Base-by-base conservation (phyloP, 2,329 filamentous ascomycete genomes). In the Fusarium albidum region DNA sequence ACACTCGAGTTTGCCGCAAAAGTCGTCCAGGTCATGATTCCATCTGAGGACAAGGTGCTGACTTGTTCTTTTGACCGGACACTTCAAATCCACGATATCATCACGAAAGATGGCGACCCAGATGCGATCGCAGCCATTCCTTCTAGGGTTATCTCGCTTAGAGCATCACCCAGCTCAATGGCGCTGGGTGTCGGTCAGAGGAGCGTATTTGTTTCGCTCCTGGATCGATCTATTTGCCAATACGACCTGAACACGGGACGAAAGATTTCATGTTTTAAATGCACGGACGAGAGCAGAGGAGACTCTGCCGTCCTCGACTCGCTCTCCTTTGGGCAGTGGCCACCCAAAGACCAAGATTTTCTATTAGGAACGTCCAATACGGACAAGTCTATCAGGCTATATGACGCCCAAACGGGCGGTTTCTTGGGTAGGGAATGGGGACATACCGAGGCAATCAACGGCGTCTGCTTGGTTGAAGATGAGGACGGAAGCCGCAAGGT, bases 321-420 rank as follows among this genome's bases (percentile, higher is more conserved):
- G 1, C 79, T 99, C 26, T 85, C 86, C 3, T 84, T 87, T 51
- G 86, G 69, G 66, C 85, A 69, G 75, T 85, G 65, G 72, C 81
- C 57, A 73, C 82, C 73, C 37, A 80, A 71, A 70, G 85, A 77
- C 33, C 73, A 82, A 4, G 83, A 87, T 25, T 83, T 96, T 43
- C 81, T 99, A 44, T 82, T 95, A 14, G 93, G 92, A n/a, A 83
- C 95, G 10, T 97, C 94, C 9, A 93, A 93, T 64, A 96, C 91
- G 1, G 95, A 99, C 73, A 99, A 98, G 71, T 98, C 95, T 1
- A 88, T 99, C 49, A 83, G 95, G 29, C 78, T 99, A 13, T 99
- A 99, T 67, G 91, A 96, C 63, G 80, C 85, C 26, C 87, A 89
- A 56, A 87, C 85, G 34, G 93, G 94, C 9, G 76, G 79, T 2